phyloP scores from a whole-genome alignment of 176 grass and related monocot genomes.

The Coix lacrymajobi region DNA sequence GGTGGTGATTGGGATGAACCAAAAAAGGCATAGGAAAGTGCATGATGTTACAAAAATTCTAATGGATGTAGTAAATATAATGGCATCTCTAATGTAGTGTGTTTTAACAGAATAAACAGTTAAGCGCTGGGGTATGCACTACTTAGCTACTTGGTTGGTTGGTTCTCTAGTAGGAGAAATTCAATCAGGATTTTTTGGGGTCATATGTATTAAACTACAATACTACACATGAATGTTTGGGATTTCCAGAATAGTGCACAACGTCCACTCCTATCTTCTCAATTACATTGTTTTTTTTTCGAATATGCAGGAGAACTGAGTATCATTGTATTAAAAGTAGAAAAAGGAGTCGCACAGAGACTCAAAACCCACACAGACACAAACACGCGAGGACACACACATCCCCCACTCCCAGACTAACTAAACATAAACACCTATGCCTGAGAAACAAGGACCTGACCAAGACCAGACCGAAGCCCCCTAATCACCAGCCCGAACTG shows the following conservation, averaged over 20 bases:
- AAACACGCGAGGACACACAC: too few species aligned
- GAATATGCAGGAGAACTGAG: too few species aligned
- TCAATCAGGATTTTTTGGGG: not conserved
- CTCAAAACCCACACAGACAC: too few species aligned
- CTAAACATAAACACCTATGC: too few species aligned
- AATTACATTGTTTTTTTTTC: too few species aligned
- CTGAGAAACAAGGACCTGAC: too few species aligned
- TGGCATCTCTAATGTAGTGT: not conserved
- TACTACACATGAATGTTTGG: not conserved
- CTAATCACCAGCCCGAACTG: too few species aligned
- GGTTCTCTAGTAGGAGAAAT: not conserved
- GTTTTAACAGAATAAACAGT: not conserved
- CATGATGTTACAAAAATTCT: not conserved
- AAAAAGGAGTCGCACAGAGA: too few species aligned
- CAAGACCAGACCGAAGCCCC: too few species aligned
- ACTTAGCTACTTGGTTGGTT: not conserved
- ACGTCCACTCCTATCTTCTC: too few species aligned
- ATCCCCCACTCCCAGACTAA: too few species aligned
- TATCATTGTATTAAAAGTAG: too few species aligned
- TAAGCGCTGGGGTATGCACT: not conserved
- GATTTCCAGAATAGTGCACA: not conserved
- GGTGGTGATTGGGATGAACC: not conserved
- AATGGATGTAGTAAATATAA: not conserved
- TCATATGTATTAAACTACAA: not conserved
- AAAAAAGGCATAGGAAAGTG: not conserved